Conservation (phyloP, 106 monocot genomes). For the Dioscorea alata region DNA sequence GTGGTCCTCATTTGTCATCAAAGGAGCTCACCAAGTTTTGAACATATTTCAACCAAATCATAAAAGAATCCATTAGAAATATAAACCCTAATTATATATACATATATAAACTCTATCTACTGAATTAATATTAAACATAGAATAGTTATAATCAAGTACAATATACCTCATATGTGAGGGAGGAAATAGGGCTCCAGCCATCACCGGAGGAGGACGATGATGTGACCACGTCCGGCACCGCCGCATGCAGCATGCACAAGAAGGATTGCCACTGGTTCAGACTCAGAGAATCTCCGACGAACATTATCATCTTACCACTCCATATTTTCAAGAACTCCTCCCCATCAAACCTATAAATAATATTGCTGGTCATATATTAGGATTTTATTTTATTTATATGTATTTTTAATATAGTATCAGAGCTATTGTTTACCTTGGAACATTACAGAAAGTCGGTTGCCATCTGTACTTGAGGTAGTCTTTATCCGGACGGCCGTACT, state of each 20-base stretch:
- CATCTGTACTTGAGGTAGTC: constrained; percentile 72
- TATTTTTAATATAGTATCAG: too few relatives aligned
- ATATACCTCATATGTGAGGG: constrained; percentile 12
- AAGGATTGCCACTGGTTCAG: constrained; percentile 48
- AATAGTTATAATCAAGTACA: too few relatives aligned
- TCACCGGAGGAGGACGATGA: constrained; percentile 1
- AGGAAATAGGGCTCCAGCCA: neutral
- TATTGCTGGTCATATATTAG: too few relatives aligned
- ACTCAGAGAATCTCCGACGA: constrained; percentile 58
- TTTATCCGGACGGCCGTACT: constrained; percentile 56
- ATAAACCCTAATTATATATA: too few relatives aligned
- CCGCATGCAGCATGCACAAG: constrained; percentile 41
- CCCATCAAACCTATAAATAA: constrained; percentile 39
- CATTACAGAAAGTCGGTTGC: constrained; percentile 40
- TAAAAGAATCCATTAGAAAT: too few relatives aligned
- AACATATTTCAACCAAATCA: too few relatives aligned
- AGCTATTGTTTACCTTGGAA: constrained; percentile 5
- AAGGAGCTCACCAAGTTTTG: too few relatives aligned
- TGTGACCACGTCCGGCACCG: constrained; percentile 9
- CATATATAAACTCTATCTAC: too few relatives aligned
- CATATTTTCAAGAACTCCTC: constrained; percentile 28
- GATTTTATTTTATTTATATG: too few relatives aligned
- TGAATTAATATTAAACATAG: too few relatives aligned
- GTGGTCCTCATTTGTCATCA: too few relatives aligned
- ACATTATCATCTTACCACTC: constrained; percentile 52